A percentile compares a stretch with the other conserved stretches of the same genome.
Conservation (phyloP, 495 filamentous ascomycete species). For the Podospora appendiculata region DNA sequence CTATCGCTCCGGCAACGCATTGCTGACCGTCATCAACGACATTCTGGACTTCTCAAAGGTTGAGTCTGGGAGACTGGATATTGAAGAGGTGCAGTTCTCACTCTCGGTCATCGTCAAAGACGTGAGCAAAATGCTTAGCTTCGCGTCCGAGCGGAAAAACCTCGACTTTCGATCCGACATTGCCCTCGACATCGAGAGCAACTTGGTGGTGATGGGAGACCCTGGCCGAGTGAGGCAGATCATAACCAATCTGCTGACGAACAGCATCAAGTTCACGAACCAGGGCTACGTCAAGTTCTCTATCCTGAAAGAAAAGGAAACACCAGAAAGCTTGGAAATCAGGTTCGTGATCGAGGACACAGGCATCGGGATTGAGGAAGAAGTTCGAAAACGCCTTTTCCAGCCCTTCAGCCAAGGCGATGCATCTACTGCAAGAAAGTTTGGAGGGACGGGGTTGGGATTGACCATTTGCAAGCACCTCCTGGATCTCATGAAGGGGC, state of each 20-base stretch:
- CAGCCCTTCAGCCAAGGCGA: constrained; percentile 84
- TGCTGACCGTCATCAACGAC: constrained; percentile 87
- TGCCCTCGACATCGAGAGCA: constrained; percentile 27
- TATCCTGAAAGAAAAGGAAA: constrained; percentile 40
- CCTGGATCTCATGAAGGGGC: constrained; percentile 75
- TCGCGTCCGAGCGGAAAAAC: constrained; percentile 50
- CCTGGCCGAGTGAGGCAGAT: constrained; percentile 74
- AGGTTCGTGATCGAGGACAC: constrained; percentile 67
- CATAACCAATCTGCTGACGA: constrained; percentile 78
- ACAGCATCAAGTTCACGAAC: constrained; percentile 83
- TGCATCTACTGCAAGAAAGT: constrained; percentile 63
- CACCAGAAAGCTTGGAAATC: constrained; percentile 39
- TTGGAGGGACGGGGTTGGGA: constrained; percentile 76
- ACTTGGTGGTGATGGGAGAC: constrained; percentile 60
- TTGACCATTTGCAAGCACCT: constrained; percentile 74
- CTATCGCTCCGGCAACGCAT: constrained; percentile 67
- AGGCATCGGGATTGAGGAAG: constrained; percentile 78
- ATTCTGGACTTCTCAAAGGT: constrained; percentile 86
- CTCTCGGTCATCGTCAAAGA: constrained; percentile 65
- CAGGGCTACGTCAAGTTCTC: constrained; percentile 56
- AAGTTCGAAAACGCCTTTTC: constrained; percentile 65
- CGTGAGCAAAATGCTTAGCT: constrained; percentile 57
- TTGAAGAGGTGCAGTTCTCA: constrained; percentile 73
- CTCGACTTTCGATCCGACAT: constrained; percentile 48
- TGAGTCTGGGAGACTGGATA: constrained; percentile 66